Percentiles rank a stretch among this genome's conserved stretches.
phyloP scores from a whole-genome alignment of 179 eudicot species.

The Amaranthus tricolor region DNA sequence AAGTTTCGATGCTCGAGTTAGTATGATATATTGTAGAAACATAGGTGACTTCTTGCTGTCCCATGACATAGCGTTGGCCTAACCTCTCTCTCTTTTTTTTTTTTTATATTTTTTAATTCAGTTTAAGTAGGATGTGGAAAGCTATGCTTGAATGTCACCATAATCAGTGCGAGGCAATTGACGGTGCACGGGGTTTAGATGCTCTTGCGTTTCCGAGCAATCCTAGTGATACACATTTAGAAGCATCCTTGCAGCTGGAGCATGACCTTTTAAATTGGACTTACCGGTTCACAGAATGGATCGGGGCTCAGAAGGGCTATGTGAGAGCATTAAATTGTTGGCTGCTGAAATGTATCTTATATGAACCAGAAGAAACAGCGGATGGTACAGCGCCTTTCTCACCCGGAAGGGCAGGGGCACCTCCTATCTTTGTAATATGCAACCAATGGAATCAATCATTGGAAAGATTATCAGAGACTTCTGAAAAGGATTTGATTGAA shows the following conservation, averaged over 20 bases:
- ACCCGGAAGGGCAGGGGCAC: constrained; percentile 91
- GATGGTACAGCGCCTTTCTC: constrained; percentile 86
- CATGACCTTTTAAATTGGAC: constrained; percentile 81
- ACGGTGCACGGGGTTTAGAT: constrained; percentile 74
- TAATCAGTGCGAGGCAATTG: constrained; percentile 68
- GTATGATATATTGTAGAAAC: background rate
- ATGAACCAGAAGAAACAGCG: constrained; percentile 76
- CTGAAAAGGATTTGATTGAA: constrained; percentile 83
- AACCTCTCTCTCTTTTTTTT: background rate
- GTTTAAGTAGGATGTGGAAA: constrained; percentile 86
- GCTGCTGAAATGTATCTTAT: constrained; percentile 71
- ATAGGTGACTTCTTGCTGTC: background rate
- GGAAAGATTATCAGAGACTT: constrained; percentile 75
- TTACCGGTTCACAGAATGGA: constrained; percentile 67
- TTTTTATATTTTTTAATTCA: constrained; percentile 26
- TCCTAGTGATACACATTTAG: constrained; percentile 62
- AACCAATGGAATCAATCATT: constrained; percentile 85
- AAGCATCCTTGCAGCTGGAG: constrained; percentile 69
- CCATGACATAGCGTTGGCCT: background rate
- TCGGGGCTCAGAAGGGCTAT: constrained; percentile 76
- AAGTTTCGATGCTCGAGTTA: background rate
- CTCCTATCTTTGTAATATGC: constrained; percentile 81
- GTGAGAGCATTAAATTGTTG: constrained; percentile 69
- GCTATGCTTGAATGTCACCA: constrained; percentile 88
- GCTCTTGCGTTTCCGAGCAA: constrained; percentile 58